Evolutionary conservation across 2,329 filamentous ascomycete genomes (phyloP), one percentile per base, ranked within the genome.

Genomic region (Xylaria sp.): DNA sequence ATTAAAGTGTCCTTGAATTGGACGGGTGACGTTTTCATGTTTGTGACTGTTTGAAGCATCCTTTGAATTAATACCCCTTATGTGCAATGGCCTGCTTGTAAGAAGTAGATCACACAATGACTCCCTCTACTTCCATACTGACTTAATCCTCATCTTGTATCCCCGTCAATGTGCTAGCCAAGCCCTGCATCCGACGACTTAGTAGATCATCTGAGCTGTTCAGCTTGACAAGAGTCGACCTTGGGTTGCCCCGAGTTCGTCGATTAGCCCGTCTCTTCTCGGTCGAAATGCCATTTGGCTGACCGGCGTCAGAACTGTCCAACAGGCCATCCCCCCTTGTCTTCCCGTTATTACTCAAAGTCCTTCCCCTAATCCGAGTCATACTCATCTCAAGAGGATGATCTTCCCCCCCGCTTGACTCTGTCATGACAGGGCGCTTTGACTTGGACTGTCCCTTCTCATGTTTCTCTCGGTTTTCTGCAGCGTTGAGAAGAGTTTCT

Each of bases 301-400:
- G 37, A 5, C 4, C 42, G n/a, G 11, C 19, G 1, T 59, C 55
- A 5, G 55, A 62, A 7, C 55, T 30, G 23, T 30, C 23, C 5
- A 30, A 30, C 23, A 5, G 23, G 5, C 23, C 54, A 11, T 62
- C 63, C 37, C 53, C 54, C 18, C 47, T 60, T 30, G 56, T 48
- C 50, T 62, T 60, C 30, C 66, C 67, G 13, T 58, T 66, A 48
- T 68, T 68, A 66, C 55, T 60, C n/a, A 48, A 50, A 8, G 49
- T 64, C 44, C 60, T 59, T 10, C 59, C 60, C 42, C 72, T 74
- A 61, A 76, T 68, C 63, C 76, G 77, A 10, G 80, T 82, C 78
- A 87, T 83, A 67, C 82, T 86, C 78, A 96, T 96, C 74, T 96
- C 92, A 8, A 97, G 73, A 2, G 91, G 90, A 18, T 79, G 76